A percentile compares a stretch with the other conserved stretches of the same genome.
These are phyloP conservation scores for Vigna mungo DNA, from an alignment of 306 rosid species.

Conservation along the genomic window DNA sequence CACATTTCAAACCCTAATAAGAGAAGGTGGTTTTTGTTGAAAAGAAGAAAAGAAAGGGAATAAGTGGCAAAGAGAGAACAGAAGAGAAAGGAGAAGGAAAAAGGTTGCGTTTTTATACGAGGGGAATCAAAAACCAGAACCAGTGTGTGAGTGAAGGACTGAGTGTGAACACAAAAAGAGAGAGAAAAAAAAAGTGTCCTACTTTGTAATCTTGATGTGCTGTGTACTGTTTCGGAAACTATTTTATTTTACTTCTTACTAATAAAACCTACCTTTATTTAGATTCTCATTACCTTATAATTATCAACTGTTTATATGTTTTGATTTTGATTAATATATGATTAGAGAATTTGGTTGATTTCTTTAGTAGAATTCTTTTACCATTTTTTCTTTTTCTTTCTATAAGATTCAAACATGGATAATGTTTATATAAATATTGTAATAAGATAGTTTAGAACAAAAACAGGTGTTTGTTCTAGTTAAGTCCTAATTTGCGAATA, in stretches of 20 bases:
- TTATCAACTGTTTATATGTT: no score
- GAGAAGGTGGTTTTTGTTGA: background rate
- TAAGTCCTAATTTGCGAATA: background rate
- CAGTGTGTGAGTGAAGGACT: slow-evolving; percentile 37
- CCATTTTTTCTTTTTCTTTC: no score
- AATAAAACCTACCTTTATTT: no score
- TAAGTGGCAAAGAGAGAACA: background rate
- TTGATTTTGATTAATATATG: no score
- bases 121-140: slow-evolving; percentile 34
- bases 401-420: no score
- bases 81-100: background rate
- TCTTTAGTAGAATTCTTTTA: no score
- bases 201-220: slow-evolving; percentile 6
- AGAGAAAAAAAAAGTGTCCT: background rate
- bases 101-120: background rate
- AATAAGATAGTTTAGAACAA: no score
- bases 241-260: background rate
- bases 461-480: background rate
- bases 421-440: no score
- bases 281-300: no score
- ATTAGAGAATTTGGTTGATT: no score
- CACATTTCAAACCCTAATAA: slow-evolving; percentile 99
- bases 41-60: background rate
- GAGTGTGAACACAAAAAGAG: slow-evolving; percentile 38
- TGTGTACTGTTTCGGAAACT: background rate